Evolutionary conservation across 352 stramenopile species (phyloP).

Genomic region (Thalassiosira livingstoniorum): DNA sequence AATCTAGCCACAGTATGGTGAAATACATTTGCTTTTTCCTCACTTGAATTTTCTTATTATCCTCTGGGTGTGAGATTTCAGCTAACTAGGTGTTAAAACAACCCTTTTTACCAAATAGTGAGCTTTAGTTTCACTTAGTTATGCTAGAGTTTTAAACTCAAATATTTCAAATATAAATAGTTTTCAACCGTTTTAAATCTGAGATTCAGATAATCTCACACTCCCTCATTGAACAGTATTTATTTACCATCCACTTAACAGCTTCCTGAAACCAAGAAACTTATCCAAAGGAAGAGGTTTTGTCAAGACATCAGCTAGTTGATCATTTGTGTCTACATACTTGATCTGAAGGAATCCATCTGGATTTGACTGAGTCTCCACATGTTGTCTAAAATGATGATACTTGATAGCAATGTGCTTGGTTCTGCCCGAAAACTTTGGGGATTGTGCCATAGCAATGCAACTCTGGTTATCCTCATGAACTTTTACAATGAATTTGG

Average conservation of each 20-base stretch:
- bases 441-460: constrained; percentile 32
- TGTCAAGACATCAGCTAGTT: constrained; percentile 44
- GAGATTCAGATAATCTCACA: not conserved
- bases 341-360: constrained; percentile 14
- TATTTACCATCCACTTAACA: constrained; percentile 11
- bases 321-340: constrained; percentile 14
- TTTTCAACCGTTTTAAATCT: too few relatives aligned
- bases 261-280: not conserved
- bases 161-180: too few relatives aligned
- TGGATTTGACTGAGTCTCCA: constrained; percentile 9
- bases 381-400: constrained; percentile 39
- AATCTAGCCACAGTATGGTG: constrained; percentile 53
- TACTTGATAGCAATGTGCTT: constrained; percentile 58
- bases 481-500: constrained; percentile 10
- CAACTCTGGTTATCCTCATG: constrained; percentile 61
- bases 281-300: constrained; percentile 16
- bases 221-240: not conserved
- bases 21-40: constrained; percentile 41
- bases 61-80: too few relatives aligned
- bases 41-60: constrained; percentile 8
- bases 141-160: too few relatives aligned
- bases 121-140: too few relatives aligned
- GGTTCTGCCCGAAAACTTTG: constrained; percentile 43
- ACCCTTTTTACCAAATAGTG: too few relatives aligned
- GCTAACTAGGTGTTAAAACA: too few relatives aligned